A percentile compares a stretch with the other conserved stretches of the same genome.
phyloP scores from a whole-genome alignment of 2,329 filamentous ascomycete genomes.

The Cladophialophora chaetospira region DNA sequence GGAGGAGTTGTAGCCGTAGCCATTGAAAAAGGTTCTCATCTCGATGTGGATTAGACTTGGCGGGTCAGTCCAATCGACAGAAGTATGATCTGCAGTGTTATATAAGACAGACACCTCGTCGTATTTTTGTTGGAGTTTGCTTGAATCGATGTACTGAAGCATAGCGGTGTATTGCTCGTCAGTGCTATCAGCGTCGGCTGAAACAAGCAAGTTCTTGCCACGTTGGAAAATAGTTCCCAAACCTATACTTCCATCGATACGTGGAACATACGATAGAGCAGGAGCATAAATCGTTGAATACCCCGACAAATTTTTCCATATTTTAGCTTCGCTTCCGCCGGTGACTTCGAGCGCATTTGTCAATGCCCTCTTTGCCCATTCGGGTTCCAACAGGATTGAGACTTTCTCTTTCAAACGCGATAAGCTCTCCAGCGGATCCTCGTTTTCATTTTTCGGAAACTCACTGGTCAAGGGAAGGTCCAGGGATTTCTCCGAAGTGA shows the following conservation, averaged over 20 bases:
- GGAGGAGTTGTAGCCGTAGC: slow-evolving; percentile 12
- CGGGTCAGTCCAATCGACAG: neutral
- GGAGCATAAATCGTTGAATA: neutral
- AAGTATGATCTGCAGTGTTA: neutral
- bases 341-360: neutral
- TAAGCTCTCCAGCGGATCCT: neutral
- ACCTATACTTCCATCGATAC: neutral
- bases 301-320: neutral
- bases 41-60: neutral
- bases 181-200: neutral
- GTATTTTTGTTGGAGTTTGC: neutral
- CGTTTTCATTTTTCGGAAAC: neutral
- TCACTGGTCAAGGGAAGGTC: neutral
- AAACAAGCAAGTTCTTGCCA: neutral
- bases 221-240: neutral
- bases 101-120: neutral
- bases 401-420: neutral
- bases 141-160: neutral
- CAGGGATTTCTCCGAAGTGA: neutral
- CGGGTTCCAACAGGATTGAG: neutral
- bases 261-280: neutral
- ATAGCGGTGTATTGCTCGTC: neutral
- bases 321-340: neutral
- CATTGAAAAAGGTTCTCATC: neutral
- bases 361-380: neutral